These are phyloP conservation scores for Curvularia spicifera DNA, from an alignment of 2,329 filamentous ascomycete genomes.

Conservation along the genomic window DNA sequence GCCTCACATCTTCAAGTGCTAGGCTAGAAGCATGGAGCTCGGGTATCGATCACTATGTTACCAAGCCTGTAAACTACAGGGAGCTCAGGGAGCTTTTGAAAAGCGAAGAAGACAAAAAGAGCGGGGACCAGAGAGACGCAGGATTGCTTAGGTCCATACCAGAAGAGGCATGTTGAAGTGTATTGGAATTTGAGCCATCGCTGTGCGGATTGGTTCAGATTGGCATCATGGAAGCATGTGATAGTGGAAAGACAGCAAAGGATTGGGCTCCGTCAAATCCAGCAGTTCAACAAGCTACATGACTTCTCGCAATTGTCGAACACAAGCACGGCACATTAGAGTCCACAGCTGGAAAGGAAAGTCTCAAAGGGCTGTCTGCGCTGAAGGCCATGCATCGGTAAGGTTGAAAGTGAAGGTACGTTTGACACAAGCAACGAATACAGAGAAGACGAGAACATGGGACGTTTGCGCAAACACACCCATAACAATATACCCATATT, in stretches of 20 bases:
- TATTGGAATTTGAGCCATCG: not conserved
- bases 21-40: conserved; percentile 38
- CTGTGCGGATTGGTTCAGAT: not conserved
- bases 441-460: not conserved
- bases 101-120: conserved; percentile 14
- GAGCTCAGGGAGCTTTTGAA: conserved; percentile 28
- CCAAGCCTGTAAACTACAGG: conserved; percentile 42
- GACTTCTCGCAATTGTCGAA: not conserved
- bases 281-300: not conserved
- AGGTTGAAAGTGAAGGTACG: not conserved
- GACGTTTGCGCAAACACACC: not conserved
- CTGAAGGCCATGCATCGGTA: not conserved
- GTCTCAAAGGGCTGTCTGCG: not conserved
- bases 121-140: not conserved
- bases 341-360: not conserved
- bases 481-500: not conserved
- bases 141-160: not conserved
- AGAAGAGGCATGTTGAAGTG: not conserved
- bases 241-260: not conserved
- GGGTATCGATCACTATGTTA: conserved; percentile 43
- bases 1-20: conserved; percentile 33
- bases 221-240: not conserved
- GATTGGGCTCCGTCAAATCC: not conserved
- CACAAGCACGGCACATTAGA: not conserved
- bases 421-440: not conserved